Conservation (phyloP, 2,329 filamentous ascomycete species). For the Bipolaris bicolor region DNA sequence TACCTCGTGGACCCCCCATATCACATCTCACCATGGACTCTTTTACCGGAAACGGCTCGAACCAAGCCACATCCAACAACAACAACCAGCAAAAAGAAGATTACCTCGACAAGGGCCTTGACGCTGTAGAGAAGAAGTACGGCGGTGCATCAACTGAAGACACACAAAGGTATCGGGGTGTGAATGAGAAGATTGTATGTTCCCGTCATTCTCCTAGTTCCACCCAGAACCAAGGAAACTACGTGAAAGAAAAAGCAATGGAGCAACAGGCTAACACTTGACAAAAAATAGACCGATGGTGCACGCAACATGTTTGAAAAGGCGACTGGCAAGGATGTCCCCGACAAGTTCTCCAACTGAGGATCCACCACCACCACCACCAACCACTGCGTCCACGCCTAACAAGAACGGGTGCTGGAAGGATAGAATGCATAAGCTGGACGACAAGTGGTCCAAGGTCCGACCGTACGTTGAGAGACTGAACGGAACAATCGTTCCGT, state of each 20-base stretch:
- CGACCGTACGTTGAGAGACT: constrained; percentile 23
- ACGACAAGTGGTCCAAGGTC: constrained; percentile 19
- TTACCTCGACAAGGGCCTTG: constrained; percentile 25
- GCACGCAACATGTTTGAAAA: constrained; percentile 59
- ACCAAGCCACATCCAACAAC: constrained; percentile 4
- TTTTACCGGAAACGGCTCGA: not conserved
- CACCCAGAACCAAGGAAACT: too few relatives aligned
- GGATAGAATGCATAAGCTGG: constrained; percentile 6
- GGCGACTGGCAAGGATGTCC: constrained; percentile 56
- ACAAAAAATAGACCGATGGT: constrained; percentile 52
- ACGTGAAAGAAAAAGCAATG: too few relatives aligned
- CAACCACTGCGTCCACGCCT: not conserved
- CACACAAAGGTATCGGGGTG: constrained; percentile 49
- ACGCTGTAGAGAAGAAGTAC: constrained; percentile 51
- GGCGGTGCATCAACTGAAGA: constrained; percentile 44
- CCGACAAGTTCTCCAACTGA: constrained; percentile 58
- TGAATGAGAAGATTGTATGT: constrained; percentile 49
- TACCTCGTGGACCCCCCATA: too few relatives aligned
- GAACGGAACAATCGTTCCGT: constrained; percentile 17
- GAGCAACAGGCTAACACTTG: not conserved
- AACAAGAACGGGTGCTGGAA: constrained; percentile 1
- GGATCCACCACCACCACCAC: too few relatives aligned
- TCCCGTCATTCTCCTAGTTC: too few relatives aligned
- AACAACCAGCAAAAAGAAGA: constrained; percentile 15
- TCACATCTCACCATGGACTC: constrained; percentile 9